Evolutionary conservation across 2,329 filamentous ascomycete species (phyloP).

Genomic region (Lecanosticta acicola): DNA sequence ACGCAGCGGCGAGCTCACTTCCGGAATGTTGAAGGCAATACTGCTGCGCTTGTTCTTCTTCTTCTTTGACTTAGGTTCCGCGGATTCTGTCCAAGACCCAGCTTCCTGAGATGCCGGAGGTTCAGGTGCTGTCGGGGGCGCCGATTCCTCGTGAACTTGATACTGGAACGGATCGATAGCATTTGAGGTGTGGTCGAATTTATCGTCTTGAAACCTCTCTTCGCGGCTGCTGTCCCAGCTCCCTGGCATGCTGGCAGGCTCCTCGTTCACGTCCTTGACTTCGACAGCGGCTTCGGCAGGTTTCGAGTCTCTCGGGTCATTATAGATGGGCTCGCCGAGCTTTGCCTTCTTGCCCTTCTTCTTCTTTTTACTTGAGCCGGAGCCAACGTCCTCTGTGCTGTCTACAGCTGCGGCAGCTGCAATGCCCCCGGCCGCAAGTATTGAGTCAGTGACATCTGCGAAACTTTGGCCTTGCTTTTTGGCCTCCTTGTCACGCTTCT

Average conservation of each 20-base stretch:
- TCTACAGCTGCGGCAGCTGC: conserved; percentile 21
- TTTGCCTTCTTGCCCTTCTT: conserved; percentile 38
- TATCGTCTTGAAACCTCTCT: conserved; percentile 11
- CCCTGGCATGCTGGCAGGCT: conserved; percentile 24
- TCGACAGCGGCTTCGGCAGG: conserved; percentile 3
- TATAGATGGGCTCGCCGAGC: conserved; percentile 28
- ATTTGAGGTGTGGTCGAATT: conserved; percentile 23
- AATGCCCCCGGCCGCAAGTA: conserved; percentile 25
- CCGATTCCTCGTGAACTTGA: conserved; percentile 15
- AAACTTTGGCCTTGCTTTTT: conserved; percentile 27
- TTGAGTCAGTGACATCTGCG: conserved; percentile 26
- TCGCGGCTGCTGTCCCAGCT: conserved; percentile 22
- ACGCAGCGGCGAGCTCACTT: conserved; percentile 40
- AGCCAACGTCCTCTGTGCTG: conserved; percentile 19
- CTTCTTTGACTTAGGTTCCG: conserved; percentile 30
- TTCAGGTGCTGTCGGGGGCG: conserved; percentile 8
- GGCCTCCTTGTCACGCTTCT: conserved; percentile 40
- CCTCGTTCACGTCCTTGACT: background rate
- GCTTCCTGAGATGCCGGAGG: conserved; percentile 15
- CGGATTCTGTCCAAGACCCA: conserved; percentile 19
- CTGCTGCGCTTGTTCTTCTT: conserved; percentile 43
- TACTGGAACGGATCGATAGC: conserved; percentile 17
- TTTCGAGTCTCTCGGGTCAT: conserved; percentile 30
- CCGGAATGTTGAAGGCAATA: conserved; percentile 37
- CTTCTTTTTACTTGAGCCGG: conserved; percentile 27